A percentile compares a stretch with the other conserved stretches of the same genome.
Conservation (phyloP, 768 basidiomycete species). For the Lactarius psammicola region DNA sequence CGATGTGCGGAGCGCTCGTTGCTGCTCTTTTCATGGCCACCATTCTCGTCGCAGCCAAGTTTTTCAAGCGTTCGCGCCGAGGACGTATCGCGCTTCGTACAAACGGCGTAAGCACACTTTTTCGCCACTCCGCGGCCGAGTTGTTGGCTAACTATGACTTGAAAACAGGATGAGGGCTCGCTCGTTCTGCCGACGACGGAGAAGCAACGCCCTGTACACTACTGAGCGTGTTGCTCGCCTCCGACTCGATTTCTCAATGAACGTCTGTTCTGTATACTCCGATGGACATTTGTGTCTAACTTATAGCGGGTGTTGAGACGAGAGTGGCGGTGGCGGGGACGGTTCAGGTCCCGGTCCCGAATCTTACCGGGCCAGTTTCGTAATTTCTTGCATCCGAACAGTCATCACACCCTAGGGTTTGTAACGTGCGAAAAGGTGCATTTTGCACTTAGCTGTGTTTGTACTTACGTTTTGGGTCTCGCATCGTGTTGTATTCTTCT, state of each 20-base stretch:
- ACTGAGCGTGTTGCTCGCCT: slow-evolving; percentile 13
- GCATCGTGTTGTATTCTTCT: slow-evolving; percentile 23
- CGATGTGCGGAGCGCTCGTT: slow-evolving; percentile 27
- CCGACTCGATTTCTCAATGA: slow-evolving; percentile 5
- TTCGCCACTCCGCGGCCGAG: background rate
- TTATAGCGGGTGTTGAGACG: slow-evolving; percentile 16
- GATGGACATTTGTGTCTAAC: slow-evolving; percentile 23
- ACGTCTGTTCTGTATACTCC: slow-evolving; percentile 7
- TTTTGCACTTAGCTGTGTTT: slow-evolving; percentile 14
- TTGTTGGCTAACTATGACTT: slow-evolving; percentile 5
- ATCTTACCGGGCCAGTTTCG: background rate
- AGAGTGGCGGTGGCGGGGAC: background rate
- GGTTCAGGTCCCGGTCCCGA: background rate
- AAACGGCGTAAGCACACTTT: slow-evolving; percentile 14
- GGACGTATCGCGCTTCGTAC: slow-evolving; percentile 21
- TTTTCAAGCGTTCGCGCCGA: slow-evolving; percentile 24
- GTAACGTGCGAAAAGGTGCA: slow-evolving; percentile 14
- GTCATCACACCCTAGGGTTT: slow-evolving; percentile 3
- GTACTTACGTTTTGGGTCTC: slow-evolving; percentile 14
- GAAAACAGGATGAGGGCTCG: slow-evolving; percentile 18
- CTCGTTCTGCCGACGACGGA: slow-evolving; percentile 21
- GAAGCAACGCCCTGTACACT: slow-evolving; percentile 7
- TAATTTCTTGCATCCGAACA: slow-evolving; percentile 10
- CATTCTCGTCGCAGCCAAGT: slow-evolving; percentile 18
- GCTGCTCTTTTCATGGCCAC: slow-evolving; percentile 26